Base-by-base conservation (phyloP, 495 filamentous ascomycete genomes). In the Tuber calosporum region DNA sequence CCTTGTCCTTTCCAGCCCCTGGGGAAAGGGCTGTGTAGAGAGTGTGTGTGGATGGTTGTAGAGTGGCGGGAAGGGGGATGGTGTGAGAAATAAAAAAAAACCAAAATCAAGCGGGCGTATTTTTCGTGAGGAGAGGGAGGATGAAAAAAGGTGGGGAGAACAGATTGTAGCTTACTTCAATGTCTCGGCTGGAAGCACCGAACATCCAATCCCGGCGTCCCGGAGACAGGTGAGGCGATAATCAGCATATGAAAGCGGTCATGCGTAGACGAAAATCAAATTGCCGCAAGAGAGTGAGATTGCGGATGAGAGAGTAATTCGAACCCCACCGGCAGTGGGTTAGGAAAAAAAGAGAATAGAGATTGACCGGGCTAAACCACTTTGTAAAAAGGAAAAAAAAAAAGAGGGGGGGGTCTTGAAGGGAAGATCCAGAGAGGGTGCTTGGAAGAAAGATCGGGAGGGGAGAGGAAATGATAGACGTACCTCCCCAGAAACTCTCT, bases 401-500 rank as follows among this genome's bases (percentile, higher is more conserved):
- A n/a, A n/a, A n/a, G n/a, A n/a, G n/a, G n/a, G n/a, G n/a, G n/a
- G 26, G 53, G 26, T 62, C 53, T 62, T 62, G 53, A 30, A 13
- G n/a, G 48, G 48, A 58, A 58, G n/a, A 58, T 58, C 48, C 48
- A 8, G 48, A 13, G 7, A 30, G 48, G 22, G n/a, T 30, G 2
- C 48, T n/a, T 58, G 48, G n/a, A 58, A 58, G 48, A 30, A 58
- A 58, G 22, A 58, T 58, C 48, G 66, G 68, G 72, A n/a, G 30
- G 45, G 53, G 30, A 34, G 43, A 42, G 48, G 69, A 39, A 37
- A 41, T 38, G 41, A 67, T 30, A 62, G 62, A 71, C 79, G 75
- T 45, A 80, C 79, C 79, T 70, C 80, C 80, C 80, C 80, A 82
- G 53, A 79, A 82, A 66, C 80, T 82, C 68, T 82, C 80, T 39